Base-by-base conservation (phyloP, 768 basidiomycete genomes). In the Leccinum broughii region DNA sequence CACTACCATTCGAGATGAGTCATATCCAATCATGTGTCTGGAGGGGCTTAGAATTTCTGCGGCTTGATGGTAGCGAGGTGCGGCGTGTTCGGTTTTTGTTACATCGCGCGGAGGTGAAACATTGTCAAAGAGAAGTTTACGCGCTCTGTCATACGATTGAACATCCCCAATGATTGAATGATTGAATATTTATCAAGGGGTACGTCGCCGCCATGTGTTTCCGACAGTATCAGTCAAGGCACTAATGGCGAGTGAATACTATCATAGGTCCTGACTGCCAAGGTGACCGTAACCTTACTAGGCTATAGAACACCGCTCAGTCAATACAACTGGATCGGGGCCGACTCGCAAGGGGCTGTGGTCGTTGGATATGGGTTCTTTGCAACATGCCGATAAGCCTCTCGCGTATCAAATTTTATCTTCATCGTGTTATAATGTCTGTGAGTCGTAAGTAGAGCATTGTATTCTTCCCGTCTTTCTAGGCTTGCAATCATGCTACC, bases 341-440 rank as follows among this genome's bases (percentile, higher is more conserved):
- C 39, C 4, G 39, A 41, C 17, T 39, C 37, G 37, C 37, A n/a
- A 39, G 37, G 17, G 39, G 17, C 39, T 41, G 39, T 39, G 17
- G 4, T 24, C 32, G 14, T 30, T 6, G 41, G 6, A 17, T n/a
- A 14, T 32, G 54, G 26, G 28, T 14, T 15, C n/a, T 24, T 28
- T 51, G 20, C 49, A 28, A 55, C 13, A 51, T 62, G 61, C 48
- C 54, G 56, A 62, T 44, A 62, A 7, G 37, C 14, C 1, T 28
- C 30, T 53, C 63, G 57, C 50, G 44, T 62, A 41, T 49, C 35
- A 55, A 37, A 57, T 22, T 48, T 39, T 62, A 58, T 58, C 35
- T 17, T 62, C 37, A 20, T 55, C 49, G 0, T 14, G 11, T 24
- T 49, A 49, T 51, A 62, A 44, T 44, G 10, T 11, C 41, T 51